Base-by-base conservation (phyloP, 2,329 filamentous ascomycete species). In the Alternaria ventricosa region DNA sequence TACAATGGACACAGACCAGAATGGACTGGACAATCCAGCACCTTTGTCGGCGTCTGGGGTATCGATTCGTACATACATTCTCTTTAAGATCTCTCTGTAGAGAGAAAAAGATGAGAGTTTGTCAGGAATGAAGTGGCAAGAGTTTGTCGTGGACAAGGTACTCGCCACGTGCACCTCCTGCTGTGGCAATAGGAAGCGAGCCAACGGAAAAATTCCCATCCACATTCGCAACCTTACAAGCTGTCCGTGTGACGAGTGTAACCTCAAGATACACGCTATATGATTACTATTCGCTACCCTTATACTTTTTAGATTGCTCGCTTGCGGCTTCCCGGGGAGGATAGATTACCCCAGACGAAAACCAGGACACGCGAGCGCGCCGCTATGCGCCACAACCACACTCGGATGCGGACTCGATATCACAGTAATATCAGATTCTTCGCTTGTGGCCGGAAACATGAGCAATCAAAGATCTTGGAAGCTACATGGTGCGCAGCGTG, bases 281-380 rank as follows among this genome's bases (percentile, higher is more conserved):
- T 28, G 12, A 20, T 20, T 18, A 13, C 20, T 10, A 57, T 61
- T 49, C 30, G 58, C 25, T 41, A 25, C 33, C 23, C 15, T 20
- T 3, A 11, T 12, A 2, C 10, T 6, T 3, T 53, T 22, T 23
- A 55, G 7, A 60, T 60, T 63, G 36, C 50, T 70, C 70, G 67
- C 71, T 73, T 67, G 62, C 70, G 71, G 69, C 55, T 55, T 66
- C 63, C 68, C 71, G 64, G 67, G 58, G 47, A 28, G 51, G 47
- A 59, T 70, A 71, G 43, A 73, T 73, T 73, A 64, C 51, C 45
- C 55, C 45, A 63, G 15, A 53, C 30, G 45, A 61, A 61, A 66
- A 62, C 63, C 54, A 49, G 51, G 60, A 41, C n/a, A 1, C 49
- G 56, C 45, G 22, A n/a, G 11, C 57, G 18, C 18, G 27, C 30